phyloP scores from a whole-genome alignment of 2,329 filamentous ascomycete species.

The Didymosphaeria variabile region DNA sequence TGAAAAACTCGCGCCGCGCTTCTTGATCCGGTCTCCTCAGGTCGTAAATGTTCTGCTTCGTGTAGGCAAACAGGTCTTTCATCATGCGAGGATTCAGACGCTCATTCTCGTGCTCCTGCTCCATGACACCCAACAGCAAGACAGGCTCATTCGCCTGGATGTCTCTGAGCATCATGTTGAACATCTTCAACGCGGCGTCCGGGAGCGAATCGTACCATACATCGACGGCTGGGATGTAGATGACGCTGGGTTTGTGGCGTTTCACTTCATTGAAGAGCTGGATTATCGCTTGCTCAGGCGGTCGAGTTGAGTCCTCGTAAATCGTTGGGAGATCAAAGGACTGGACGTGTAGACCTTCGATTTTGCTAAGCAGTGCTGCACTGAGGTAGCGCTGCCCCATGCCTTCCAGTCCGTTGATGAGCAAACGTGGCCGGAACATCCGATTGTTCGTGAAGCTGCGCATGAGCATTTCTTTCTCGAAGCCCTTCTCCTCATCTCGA shows the following conservation, averaged over 20 bases:
- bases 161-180: slow-evolving; percentile 80
- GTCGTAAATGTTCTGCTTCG: slow-evolving; percentile 77
- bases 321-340: slow-evolving; percentile 91
- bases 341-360: slow-evolving; percentile 94
- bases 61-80: slow-evolving; percentile 84
- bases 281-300: slow-evolving; percentile 87
- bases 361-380: slow-evolving; percentile 84
- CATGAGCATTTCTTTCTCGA: slow-evolving; percentile 80
- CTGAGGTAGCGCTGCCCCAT: slow-evolving; percentile 96
- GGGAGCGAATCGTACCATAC: slow-evolving; percentile 81
- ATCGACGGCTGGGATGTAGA: slow-evolving; percentile 91
- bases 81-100: slow-evolving; percentile 69
- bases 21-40: slow-evolving; percentile 73
- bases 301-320: slow-evolving; percentile 81
- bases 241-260: slow-evolving; percentile 92
- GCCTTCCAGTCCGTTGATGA: slow-evolving; percentile 81
- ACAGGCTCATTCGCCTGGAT: slow-evolving; percentile 92
- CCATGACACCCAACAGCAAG: slow-evolving; percentile 84
- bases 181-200: slow-evolving; percentile 76
- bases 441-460: slow-evolving; percentile 81
- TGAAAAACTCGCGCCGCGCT: slow-evolving; percentile 81
- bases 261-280: slow-evolving; percentile 92
- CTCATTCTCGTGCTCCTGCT: slow-evolving; percentile 68
- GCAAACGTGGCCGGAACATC: slow-evolving; percentile 85
- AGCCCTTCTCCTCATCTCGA: slow-evolving; percentile 81